Percentiles rank a stretch among this genome's conserved stretches.
Conservation (phyloP, 1,284 basidiomycete species). For the Cystobasidiaceae sp. region DNA sequence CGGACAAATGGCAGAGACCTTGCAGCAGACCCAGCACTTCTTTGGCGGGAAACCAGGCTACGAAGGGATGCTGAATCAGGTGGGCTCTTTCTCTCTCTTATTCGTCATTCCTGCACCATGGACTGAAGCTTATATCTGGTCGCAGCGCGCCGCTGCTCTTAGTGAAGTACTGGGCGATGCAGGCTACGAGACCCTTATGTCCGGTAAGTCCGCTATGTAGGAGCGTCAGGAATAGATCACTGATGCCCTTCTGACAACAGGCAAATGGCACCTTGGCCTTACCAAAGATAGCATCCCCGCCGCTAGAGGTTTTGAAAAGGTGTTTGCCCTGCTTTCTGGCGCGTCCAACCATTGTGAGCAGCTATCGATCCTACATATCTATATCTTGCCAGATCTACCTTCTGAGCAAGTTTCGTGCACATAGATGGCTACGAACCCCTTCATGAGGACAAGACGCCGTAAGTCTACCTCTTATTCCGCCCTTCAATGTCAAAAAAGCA, state of each 20-base stretch:
- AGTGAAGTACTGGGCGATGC: conserved; percentile 9
- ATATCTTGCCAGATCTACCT: background rate
- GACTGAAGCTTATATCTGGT: too few species aligned
- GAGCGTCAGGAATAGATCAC: background rate
- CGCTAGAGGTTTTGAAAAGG: conserved; percentile 44
- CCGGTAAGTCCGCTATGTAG: background rate
- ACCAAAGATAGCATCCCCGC: conserved; percentile 35
- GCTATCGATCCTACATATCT: background rate
- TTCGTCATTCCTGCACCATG: too few species aligned
- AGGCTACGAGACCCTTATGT: conserved; percentile 17
- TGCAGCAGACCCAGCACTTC: background rate
- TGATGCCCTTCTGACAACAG: background rate
- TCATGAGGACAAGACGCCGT: conserved; percentile 6
- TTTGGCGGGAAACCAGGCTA: conserved; percentile 16
- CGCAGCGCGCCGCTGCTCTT: background rate
- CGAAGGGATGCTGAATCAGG: conserved; percentile 13
- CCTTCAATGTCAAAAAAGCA: too few species aligned
- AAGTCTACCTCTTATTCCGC: background rate
- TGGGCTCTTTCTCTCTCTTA: background rate
- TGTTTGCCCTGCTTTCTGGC: conserved; percentile 43
- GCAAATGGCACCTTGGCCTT: conserved; percentile 45
- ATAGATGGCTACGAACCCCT: conserved; percentile 7
- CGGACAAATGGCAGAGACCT: conserved; percentile 8
- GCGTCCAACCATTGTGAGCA: conserved; percentile 42
- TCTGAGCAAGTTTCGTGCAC: too few species aligned